Evolutionary conservation across 2,329 filamentous ascomycete species (phyloP), one percentile per base, ranked within the genome.

Genomic region (Neofusicoccum cordaticola): DNA sequence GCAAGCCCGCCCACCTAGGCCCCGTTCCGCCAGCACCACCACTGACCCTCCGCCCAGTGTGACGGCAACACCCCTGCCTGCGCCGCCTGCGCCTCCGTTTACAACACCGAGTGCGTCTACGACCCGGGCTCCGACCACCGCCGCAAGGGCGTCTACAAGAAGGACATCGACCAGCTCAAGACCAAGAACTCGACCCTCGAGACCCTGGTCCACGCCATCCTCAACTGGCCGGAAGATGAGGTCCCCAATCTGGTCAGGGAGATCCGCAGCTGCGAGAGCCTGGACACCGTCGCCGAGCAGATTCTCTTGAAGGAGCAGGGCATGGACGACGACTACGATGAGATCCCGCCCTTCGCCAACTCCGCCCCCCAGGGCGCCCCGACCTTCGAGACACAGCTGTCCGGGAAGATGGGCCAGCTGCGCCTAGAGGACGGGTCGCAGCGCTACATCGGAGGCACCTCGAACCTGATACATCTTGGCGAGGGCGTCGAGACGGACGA

Each of bases 111-210:
- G 79, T 97, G 95, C 76, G 84, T 97, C 69, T 98, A 98, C 82
- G 94, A 98, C 74, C 94, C 93, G 3, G 96, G 93, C 74, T 97
- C 93, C 65, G 95, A 99, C 76, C 93, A 97, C 76, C 90, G 95
- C 57, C 89, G 95, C 58, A 98, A 98, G 77, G 95, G 95, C 66
- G 95, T 98, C 56, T 98, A 98, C 77, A 93, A 94, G 73, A 93
- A 97, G 78, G 95, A 97, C 77, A 87, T 90, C 27, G 93, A 97
- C 76, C 92, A 87, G 73, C 85, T 94, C 75, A 96, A 96, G 79
- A 93, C 93, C 22, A 88, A 88, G 67, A 92, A 89, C 72, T 91
- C 92, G 41, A 98, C 94, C 1, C 82, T 98, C 63, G 92, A 97
- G 75, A 93, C 93, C n/a, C 82, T 98, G 42, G 88, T 98, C 67